Evolutionary conservation across 306 rosid species (phyloP), one percentile per base, ranked within the genome.

Genomic region (Vigna mungo): DNA sequence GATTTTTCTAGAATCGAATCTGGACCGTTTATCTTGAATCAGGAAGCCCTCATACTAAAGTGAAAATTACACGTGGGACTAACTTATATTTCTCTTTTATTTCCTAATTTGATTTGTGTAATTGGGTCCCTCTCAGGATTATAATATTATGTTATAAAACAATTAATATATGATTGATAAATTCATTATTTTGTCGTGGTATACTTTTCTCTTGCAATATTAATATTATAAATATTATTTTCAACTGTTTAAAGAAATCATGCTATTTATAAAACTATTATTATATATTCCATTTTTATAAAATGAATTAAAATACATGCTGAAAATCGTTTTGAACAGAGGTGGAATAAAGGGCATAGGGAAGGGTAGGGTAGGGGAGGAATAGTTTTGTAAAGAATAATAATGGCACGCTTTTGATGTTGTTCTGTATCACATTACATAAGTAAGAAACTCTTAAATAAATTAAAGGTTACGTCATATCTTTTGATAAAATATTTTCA

Each of bases 1-100:
- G 39, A 2, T 25, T 58, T 11, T 58, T 56, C 34, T 56, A 56
- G 34, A 23, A 71, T 13, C 17, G 0, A 53, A 32, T 46, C 32
- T 56, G 0, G 4, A 46, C 79, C 79, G 37, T 74, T 12, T 46
- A 61, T 75, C 37, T 47, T 25, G 7, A 49, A 62, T 36, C 20
- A 6, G 1, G 12, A 30, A 6, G n/a, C 20, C 2, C 32, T 6
- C 6, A 2, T 11, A 25, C 20, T 16, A 18, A 4, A 21, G 27
- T 65, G 10, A 53, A 51, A 66, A 39, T 25, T 21, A 32, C 41
- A 41, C 51, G 49, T 62, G 9, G 68, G 17, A 12, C 41, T 32
- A 30, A 13, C 9, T 39, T 8, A 1, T 39, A 36, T 36, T 36
- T 36, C 9, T 36, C 2, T 8, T 36, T 36, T 32, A 32, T 32